Evolutionary conservation across 176 grass and related monocot species (phyloP), one percentile per base, ranked within the genome.

Genomic region (Triticum timopheevii): DNA sequence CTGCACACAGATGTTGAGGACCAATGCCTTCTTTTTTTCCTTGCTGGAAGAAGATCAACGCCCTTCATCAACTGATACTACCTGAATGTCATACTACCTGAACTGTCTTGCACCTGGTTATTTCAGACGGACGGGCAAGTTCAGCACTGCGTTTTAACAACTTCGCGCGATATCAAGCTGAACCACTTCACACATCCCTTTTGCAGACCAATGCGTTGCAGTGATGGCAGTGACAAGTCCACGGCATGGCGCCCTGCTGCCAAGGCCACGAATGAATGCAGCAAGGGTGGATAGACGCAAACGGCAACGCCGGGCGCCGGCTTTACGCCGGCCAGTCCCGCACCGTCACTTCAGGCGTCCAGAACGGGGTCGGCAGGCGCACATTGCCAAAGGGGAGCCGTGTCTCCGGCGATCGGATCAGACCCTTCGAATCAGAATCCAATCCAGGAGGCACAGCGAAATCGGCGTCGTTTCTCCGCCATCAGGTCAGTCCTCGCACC

Each of bases 401-500:
- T 79, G 81, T 67, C 73, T 12, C 49, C 49, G 49, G 49, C 52
- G 19, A 58, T 58, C 54, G 54, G 71, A 56, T 17, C 17, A 13
- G 47, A 62, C 15, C 19, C 69, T 38, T 81, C 78, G 49, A 76
- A 90, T 82, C 70, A 85, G 47, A 70, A 77, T 38, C 27, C 79
- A 22, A 58, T 58, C 6, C 19, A 8, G 54, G 52, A 27, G 15
- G 66, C 49, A 23, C n/a, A 65, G 64, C 49, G 20, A 12, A 75
- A 75, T 59, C 40, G 12, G 31, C 12, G 75, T 80, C 84, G 67
- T 84, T 56, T 76, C n/a, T n/a, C 9, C 68, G 44, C 73, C 72
- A 91, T 87, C 80, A 76, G 68, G 85, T 84, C 76, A 84, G 25
- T 47, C 76, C 58, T 84, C 69, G 36, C 89, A 87, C 80, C 83